Evolutionary conservation across 441 rosid genomes (phyloP), one percentile per base, ranked within the genome.

Genomic region (Daphne laureola): DNA sequence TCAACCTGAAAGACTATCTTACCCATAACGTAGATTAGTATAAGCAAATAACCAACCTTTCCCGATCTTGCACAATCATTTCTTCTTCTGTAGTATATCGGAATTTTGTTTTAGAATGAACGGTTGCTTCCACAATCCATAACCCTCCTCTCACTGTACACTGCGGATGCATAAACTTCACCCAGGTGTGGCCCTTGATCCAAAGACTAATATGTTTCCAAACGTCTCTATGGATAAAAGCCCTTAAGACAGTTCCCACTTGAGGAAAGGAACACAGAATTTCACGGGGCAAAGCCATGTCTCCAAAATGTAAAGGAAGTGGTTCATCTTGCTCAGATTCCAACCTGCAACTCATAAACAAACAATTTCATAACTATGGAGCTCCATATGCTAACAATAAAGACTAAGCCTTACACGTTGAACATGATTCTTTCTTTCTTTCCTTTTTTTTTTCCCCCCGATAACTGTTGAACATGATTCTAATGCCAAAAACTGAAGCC

Each of bases 221-320:
- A 36, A 54, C 60, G 55, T 65, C 65, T 50, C 53, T 66, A 51
- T 73, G 72, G 59, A 76, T 53, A 57, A 63, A 45, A 63, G 86
- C 77, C 68, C 77, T 74, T 64, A 87, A 67, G 65, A 87, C 58
- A 17, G 87, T 82, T 69, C 98, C 98, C 65, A 76, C 79, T 4
- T 83, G 64, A 38, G 96, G 96, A 73, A 92, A 81, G 25, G 78
- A 69, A 64, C 72, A 66, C 12, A 86, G 59, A 51, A 67, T 1
- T 26, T 81, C 88, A 76, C 82, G 81, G 14, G 91, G 67, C 69
- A 76, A 54, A 56, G 71, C 62, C 49, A 53, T 54, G 12, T 82
- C 65, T 64, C 80, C 93, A 57, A 71, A 49, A 23, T 66, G 77
- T 44, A 88, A 59, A 49, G 87, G 83, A 68, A 82, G 75, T 55